These are phyloP conservation scores for Colletotrichum echinochloae DNA, from an alignment of 2,329 filamentous ascomycete species.

Conservation along the genomic window DNA sequence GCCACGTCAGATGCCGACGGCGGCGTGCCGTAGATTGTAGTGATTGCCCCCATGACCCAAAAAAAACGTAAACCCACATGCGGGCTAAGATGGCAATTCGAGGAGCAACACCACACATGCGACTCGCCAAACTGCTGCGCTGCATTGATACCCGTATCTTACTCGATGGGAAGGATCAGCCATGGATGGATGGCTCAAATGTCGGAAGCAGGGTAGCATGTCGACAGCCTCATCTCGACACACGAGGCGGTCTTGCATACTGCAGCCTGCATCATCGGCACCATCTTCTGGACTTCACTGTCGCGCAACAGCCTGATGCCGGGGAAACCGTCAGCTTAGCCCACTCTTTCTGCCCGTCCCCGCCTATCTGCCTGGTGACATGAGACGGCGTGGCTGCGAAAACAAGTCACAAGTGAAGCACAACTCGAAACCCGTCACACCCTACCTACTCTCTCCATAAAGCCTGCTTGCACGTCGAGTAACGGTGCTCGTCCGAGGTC, in stretches of 20 bases:
- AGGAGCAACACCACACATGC: not conserved
- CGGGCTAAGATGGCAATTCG: not conserved
- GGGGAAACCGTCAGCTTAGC: not conserved
- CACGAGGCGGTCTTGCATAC: conserved; percentile 4
- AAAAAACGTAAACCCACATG: not conserved
- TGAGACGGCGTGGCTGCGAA: not conserved
- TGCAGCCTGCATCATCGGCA: conserved; percentile 1
- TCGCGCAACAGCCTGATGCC: conserved; percentile 3
- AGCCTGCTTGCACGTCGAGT: not conserved
- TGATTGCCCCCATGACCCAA: not conserved
- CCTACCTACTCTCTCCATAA: not conserved
- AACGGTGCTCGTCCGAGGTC: not conserved
- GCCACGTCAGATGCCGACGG: not conserved
- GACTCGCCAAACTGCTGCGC: not conserved
- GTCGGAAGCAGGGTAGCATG: conserved; percentile 4
- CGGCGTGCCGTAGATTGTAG: no score
- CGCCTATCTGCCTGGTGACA: not conserved
- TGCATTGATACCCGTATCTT: not conserved
- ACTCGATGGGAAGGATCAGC: not conserved
- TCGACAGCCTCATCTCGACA: not conserved
- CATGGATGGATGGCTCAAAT: not conserved
- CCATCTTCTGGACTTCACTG: not conserved
- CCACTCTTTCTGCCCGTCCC: not conserved
- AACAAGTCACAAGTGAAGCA: not conserved
- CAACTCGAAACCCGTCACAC: not conserved